These are phyloP conservation scores for Ammopiptanthus mongolicus DNA, from an alignment of 306 rosid genomes.

Conservation along the genomic window DNA sequence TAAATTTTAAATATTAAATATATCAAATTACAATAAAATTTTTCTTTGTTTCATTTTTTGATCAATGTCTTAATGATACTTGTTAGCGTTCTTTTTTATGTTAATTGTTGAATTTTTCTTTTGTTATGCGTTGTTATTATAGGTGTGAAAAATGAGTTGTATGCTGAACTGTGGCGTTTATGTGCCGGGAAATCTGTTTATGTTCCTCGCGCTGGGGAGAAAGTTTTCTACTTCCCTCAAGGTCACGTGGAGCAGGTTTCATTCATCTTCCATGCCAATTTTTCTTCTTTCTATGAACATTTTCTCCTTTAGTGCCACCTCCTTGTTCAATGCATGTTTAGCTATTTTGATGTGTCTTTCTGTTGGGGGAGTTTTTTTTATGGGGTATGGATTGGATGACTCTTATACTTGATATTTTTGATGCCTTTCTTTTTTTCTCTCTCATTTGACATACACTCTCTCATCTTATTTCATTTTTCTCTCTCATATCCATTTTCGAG, in stretches of 20 bases:
- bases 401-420: too few species aligned
- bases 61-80: too few species aligned
- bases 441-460: too few species aligned
- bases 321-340: too few species aligned
- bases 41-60: too few species aligned
- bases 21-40: too few species aligned
- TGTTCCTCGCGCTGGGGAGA: slow-evolving; percentile 48
- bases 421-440: too few species aligned
- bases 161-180: slow-evolving; percentile 37
- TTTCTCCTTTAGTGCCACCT: background rate
- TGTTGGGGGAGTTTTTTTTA: too few species aligned
- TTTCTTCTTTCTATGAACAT: background rate
- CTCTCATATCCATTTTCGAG: too few species aligned
- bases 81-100: background rate
- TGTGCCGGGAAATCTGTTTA: slow-evolving; percentile 48
- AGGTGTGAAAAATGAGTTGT: slow-evolving; percentile 32
- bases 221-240: slow-evolving; percentile 56
- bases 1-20: too few species aligned
- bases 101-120: background rate
- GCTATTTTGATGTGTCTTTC: background rate
- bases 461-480: too few species aligned
- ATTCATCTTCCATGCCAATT: background rate
- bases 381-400: too few species aligned
- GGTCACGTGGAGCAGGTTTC: slow-evolving; percentile 77
- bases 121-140: background rate